phyloP scores from a whole-genome alignment of 2,329 filamentous ascomycete species.

The Cladosporium austrohemisphaericum region DNA sequence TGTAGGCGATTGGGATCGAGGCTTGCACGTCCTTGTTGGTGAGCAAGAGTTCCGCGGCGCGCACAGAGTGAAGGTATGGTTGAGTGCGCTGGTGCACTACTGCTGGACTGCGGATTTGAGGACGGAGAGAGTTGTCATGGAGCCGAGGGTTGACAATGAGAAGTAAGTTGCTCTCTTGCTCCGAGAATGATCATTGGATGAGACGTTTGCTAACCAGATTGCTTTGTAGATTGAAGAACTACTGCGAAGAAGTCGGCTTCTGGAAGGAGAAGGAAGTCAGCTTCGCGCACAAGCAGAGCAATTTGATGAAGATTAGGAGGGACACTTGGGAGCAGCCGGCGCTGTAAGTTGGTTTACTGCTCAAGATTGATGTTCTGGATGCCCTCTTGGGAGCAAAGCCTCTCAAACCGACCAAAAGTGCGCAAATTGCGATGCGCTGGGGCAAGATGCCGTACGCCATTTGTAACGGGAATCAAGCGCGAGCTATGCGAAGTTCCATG shows the following conservation, averaged over 20 bases:
- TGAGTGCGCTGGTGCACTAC: conserved; percentile 83
- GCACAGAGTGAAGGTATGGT: conserved; percentile 73
- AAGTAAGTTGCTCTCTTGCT: conserved; percentile 74
- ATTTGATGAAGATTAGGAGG: conserved; percentile 73
- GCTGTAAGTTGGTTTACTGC: conserved; percentile 9
- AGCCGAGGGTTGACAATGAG: conserved; percentile 85
- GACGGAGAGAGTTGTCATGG: conserved; percentile 78
- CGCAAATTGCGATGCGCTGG: no score
- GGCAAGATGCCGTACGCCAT: no score
- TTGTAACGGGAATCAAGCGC: no score
- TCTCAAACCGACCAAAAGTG: neutral
- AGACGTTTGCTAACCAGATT: neutral
- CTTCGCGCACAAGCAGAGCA: conserved; percentile 90
- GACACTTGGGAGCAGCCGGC: conserved; percentile 73
- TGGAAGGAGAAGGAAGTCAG: conserved; percentile 80
- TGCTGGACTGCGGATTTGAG: conserved; percentile 72
- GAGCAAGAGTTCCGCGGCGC: conserved; percentile 86
- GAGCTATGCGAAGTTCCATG: no score
- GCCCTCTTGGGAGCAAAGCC: neutral
- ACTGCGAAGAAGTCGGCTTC: conserved; percentile 73
- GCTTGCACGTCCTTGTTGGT: conserved; percentile 82
- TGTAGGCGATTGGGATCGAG: conserved; percentile 76
- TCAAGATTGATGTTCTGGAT: no score
- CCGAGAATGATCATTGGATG: no score
- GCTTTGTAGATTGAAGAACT: conserved; percentile 58